These are phyloP conservation scores for Cornus controversa DNA, from an alignment of 148 eudicot genomes.

Conservation along the genomic window DNA sequence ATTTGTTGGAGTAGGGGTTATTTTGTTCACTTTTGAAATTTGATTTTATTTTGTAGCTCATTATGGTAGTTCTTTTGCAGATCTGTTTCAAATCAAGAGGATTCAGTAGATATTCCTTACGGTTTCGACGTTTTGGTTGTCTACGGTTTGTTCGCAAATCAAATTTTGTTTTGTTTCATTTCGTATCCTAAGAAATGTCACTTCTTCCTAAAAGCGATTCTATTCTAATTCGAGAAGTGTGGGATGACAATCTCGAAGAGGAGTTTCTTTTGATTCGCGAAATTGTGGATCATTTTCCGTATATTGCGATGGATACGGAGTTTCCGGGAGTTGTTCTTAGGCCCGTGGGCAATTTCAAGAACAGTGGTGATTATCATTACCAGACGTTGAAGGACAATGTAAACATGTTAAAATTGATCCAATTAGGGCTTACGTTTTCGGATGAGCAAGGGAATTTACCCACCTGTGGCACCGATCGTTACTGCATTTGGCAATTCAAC, in stretches of 20 bases:
- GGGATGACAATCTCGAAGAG: slow-evolving; percentile 45
- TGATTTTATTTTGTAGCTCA: not conserved
- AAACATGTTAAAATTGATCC: slow-evolving; percentile 45
- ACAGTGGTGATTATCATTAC: slow-evolving; percentile 40
- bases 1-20: not conserved
- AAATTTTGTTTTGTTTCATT: slow-evolving; percentile 5
- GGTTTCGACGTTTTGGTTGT: not conserved
- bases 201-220: slow-evolving; percentile 38
- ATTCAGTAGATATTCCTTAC: not conserved
- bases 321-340: slow-evolving; percentile 49
- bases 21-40: not conserved
- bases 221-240: slow-evolving; percentile 44
- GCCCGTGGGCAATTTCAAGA: slow-evolving; percentile 49
- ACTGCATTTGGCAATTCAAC: slow-evolving; percentile 52
- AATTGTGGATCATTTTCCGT: slow-evolving; percentile 43
- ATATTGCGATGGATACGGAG: slow-evolving; percentile 51
- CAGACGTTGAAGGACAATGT: slow-evolving; percentile 51
- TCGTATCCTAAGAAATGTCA: slow-evolving; percentile 26
- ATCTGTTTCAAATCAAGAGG: not conserved
- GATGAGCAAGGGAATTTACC: slow-evolving; percentile 48
- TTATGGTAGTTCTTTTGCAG: not conserved
- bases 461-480: slow-evolving; percentile 35
- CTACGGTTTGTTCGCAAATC: not conserved
- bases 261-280: slow-evolving; percentile 43
- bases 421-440: slow-evolving; percentile 45